Conservation (phyloP, 2,329 filamentous ascomycete species). For the Lasiodiplodia gonubiensis region DNA sequence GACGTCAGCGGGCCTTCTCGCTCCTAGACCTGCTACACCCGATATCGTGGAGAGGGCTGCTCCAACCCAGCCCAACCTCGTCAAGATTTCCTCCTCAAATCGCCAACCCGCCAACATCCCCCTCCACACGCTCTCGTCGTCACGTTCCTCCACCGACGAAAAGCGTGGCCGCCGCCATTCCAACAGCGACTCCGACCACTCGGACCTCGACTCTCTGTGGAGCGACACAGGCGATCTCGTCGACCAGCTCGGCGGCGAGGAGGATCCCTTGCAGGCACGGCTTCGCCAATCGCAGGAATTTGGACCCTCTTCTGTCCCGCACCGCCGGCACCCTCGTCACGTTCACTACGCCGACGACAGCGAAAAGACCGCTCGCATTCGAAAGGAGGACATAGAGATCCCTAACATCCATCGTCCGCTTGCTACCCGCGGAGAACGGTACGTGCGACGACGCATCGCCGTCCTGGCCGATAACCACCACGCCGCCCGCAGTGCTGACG, state of each 20-base stretch:
- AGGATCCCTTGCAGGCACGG: conserved; percentile 78
- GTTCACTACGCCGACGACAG: conserved; percentile 69
- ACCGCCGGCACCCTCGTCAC: conserved; percentile 61
- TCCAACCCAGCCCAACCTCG: conserved; percentile 70
- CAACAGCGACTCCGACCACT: conserved; percentile 71
- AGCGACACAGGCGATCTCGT: conserved; percentile 94
- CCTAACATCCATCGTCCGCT: conserved; percentile 69
- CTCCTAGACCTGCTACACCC: conserved; percentile 28
- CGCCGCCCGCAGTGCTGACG: background rate
- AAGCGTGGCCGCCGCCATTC: conserved; percentile 58
- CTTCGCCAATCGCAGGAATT: conserved; percentile 70
- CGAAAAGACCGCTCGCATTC: conserved; percentile 49
- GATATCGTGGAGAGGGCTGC: conserved; percentile 38
- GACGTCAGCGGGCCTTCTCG: conserved; percentile 28
- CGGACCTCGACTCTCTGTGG: conserved; percentile 64
- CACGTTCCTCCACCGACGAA: conserved; percentile 53
- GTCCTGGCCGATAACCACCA: background rate
- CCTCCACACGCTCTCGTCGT: conserved; percentile 72
- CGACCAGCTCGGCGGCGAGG: conserved; percentile 83
- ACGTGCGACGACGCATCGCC: background rate
- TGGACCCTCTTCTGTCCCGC: conserved; percentile 55
- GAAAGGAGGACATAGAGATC: conserved; percentile 77
- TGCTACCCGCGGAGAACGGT: conserved; percentile 69
- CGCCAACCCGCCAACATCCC: conserved; percentile 85
- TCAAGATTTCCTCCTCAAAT: conserved; percentile 83